Conservation (phyloP, 495 filamentous ascomycete genomes). For the Xylaria flabelliformis region DNA sequence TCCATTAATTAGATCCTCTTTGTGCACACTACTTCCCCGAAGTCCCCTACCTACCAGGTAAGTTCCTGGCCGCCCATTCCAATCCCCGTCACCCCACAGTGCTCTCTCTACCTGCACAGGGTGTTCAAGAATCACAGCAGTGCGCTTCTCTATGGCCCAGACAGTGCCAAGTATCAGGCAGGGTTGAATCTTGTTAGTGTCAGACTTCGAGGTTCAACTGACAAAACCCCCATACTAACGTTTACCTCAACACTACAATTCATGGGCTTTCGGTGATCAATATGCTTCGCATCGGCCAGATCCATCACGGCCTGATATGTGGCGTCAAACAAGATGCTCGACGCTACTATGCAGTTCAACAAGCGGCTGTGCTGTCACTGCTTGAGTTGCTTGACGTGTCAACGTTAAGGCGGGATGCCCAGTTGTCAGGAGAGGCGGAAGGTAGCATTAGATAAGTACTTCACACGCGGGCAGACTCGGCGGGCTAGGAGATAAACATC, state of each 20-base stretch:
- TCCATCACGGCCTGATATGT: constrained; percentile 20
- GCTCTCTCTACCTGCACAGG: constrained; percentile 3
- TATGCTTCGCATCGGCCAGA: constrained; percentile 8
- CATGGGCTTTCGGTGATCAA: not conserved
- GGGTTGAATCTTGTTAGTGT: constrained; percentile 1
- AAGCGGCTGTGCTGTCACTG: constrained; percentile 21
- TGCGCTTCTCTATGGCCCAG: constrained; percentile 7
- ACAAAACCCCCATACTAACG: not conserved
- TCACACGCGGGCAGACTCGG: not conserved
- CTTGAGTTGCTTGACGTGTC: constrained; percentile 26
- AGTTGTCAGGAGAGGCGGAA: not conserved
- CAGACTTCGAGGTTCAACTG: not conserved
- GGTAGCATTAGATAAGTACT: constrained; percentile 6
- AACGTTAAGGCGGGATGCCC: constrained; percentile 2
- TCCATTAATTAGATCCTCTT: constrained; percentile 12
- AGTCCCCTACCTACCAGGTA: constrained; percentile 6
- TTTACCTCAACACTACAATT: not conserved
- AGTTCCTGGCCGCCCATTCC: too few relatives aligned
- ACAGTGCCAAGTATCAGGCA: constrained; percentile 21
- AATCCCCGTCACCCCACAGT: constrained; percentile 6
- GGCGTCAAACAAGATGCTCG: constrained; percentile 17
- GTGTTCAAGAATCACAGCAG: not conserved
- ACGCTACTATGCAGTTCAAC: constrained; percentile 18
- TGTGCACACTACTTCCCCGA: not conserved
- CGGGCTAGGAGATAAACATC: not conserved